phyloP scores from a whole-genome alignment of 1,284 basidiomycete species.

The Malassezia sp. region DNA sequence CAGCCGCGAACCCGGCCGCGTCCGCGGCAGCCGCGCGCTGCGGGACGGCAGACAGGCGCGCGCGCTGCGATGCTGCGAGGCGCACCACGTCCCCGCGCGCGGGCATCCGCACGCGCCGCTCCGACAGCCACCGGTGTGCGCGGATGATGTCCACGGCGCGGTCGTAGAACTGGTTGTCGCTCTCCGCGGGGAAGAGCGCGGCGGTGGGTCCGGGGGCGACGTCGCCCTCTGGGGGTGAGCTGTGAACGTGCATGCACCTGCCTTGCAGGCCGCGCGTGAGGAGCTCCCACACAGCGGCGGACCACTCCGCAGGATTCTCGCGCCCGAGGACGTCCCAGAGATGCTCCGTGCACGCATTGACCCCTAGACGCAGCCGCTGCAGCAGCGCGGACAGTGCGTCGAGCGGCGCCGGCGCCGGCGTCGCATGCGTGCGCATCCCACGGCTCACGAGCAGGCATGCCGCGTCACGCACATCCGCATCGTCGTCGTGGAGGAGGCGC shows the following conservation, averaged over 20 bases:
- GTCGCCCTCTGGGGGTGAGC: too few relatives aligned
- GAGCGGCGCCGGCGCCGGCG: neutral
- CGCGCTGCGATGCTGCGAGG: neutral
- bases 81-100: neutral
- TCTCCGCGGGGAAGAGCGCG: slow-evolving; percentile 28
- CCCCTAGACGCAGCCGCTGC: slow-evolving; percentile 2
- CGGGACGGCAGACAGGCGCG: too few relatives aligned
- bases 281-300: slow-evolving; percentile 2
- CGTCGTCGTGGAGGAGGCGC: slow-evolving; percentile 13
- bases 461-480: slow-evolving; percentile 8
- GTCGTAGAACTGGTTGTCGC: slow-evolving; percentile 34
- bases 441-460: slow-evolving; percentile 1
- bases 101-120: neutral
- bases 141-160: slow-evolving; percentile 20
- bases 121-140: slow-evolving; percentile 10
- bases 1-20: neutral
- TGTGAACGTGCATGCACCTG: neutral
- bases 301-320: neutral
- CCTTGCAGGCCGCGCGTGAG: neutral
- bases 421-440: too few relatives aligned
- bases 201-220: too few relatives aligned
- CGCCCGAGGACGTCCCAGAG: neutral
- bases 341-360: slow-evolving; percentile 1
- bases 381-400: neutral
- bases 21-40: too few relatives aligned